These are phyloP conservation scores for Microbotryum violaceum DNA, from an alignment of 1,284 basidiomycete genomes.

Conservation along the genomic window DNA sequence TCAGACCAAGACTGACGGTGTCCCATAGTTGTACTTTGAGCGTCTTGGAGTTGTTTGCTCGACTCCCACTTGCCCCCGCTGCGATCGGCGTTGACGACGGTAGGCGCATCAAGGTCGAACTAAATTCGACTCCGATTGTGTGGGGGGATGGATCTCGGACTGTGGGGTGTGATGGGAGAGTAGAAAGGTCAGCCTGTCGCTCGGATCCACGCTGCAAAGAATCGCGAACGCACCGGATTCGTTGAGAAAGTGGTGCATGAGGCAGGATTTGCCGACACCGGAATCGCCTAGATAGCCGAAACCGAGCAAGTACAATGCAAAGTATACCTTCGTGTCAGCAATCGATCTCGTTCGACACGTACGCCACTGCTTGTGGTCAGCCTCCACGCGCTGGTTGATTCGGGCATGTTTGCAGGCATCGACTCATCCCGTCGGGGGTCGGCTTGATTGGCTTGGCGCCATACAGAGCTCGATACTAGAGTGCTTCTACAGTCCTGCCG, in stretches of 20 bases:
- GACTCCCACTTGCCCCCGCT: conserved; percentile 6
- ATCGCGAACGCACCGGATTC: conserved; percentile 65
- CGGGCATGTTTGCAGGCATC: not conserved
- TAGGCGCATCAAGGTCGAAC: conserved; percentile 34
- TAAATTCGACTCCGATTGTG: conserved; percentile 60
- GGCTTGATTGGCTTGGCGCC: not conserved
- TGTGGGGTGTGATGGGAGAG: conserved; percentile 39
- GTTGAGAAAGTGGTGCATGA: conserved; percentile 91
- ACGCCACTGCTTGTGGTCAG: not conserved
- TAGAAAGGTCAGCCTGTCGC: conserved; percentile 6
- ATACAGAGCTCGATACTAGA: not conserved
- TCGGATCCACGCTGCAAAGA: too few relatives aligned
- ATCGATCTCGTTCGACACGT: not conserved
- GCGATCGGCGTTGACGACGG: conserved; percentile 26
- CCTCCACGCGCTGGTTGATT: not conserved
- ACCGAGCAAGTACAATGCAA: not conserved
- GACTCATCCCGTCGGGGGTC: not conserved
- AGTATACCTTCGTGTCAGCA: not conserved
- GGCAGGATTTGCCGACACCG: conserved; percentile 91
- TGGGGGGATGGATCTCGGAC: conserved; percentile 96
- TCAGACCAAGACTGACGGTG: conserved; percentile 46
- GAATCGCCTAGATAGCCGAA: conserved; percentile 63
- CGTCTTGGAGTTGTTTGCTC: conserved; percentile 25
- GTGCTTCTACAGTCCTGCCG: not conserved
- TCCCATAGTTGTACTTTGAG: conserved; percentile 70